A percentile compares a stretch with the other conserved stretches of the same genome.
Conservation (phyloP, 805 yeast species). For the Monosporozyma siamensis region DNA sequence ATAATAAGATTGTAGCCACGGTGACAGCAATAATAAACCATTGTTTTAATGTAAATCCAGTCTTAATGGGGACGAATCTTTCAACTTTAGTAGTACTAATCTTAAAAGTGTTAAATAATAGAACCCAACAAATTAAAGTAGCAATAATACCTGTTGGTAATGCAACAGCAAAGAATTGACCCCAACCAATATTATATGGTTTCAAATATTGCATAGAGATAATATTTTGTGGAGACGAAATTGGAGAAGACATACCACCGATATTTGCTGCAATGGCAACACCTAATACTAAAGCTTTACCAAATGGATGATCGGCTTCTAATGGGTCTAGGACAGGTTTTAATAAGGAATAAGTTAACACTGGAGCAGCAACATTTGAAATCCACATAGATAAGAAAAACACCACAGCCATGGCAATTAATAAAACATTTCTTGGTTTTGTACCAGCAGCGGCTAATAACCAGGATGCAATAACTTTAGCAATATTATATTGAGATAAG, state of each 20-base stretch:
- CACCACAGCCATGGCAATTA: slow-evolving; percentile 78
- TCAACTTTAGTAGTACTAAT: slow-evolving; percentile 39
- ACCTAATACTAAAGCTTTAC: slow-evolving; percentile 78
- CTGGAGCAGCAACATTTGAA: slow-evolving; percentile 94
- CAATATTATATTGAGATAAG: slow-evolving; percentile 79
- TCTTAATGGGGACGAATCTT: slow-evolving; percentile 44
- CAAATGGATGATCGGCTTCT: slow-evolving; percentile 67
- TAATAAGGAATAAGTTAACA: slow-evolving; percentile 75
- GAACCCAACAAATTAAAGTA: slow-evolving; percentile 59
- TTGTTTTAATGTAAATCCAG: slow-evolving; percentile 61
- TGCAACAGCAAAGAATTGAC: slow-evolving; percentile 84
- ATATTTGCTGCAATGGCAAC: slow-evolving; percentile 86
- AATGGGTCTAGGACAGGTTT: slow-evolving; percentile 78
- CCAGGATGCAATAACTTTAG: slow-evolving; percentile 81
- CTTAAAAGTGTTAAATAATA: slow-evolving; percentile 49
- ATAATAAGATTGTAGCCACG: slow-evolving; percentile 61
- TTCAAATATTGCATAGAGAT: slow-evolving; percentile 77
- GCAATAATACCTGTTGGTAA: slow-evolving; percentile 67
- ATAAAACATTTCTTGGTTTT: slow-evolving; percentile 64
- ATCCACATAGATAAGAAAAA: slow-evolving; percentile 90
- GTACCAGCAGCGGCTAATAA: slow-evolving; percentile 74
- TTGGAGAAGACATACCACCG: slow-evolving; percentile 96
- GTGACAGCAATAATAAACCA: slow-evolving; percentile 65
- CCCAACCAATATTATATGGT: slow-evolving; percentile 66
- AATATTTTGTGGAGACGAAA: slow-evolving; percentile 92